Base-by-base conservation (phyloP, 2,329 filamentous ascomycete genomes). In the Ascochyta viciae-villosae region DNA sequence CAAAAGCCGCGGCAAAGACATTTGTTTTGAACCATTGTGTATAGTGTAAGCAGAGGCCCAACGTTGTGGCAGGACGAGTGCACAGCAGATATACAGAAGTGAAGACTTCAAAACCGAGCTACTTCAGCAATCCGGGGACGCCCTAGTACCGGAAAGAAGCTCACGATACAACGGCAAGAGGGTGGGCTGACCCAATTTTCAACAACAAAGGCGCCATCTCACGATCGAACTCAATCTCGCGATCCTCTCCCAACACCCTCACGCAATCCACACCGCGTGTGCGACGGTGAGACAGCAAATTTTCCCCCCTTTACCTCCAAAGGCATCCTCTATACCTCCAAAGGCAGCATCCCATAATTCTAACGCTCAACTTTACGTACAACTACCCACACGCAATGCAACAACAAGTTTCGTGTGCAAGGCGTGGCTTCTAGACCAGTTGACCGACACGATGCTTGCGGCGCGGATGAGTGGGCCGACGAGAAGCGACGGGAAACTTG, bases 321-420 rank as follows among this genome's bases (percentile, higher is more conserved):
- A 50, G 52, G 46, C 34, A 49, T 16, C 41, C 52, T 50, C 53
- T 56, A 56, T 56, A 38, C 53, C 53, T 56, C 53, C 53, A 56
- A 56, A 43, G 53, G 53, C 35, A 51, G 47, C 33, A 47, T 37
- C 43, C 38, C 43, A 47, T 47, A 24, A 41, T 42, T 47, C 31
- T 38, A 43, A 54, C 24, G 39, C 50, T 27, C 29, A 19, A 22
- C 16, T 47, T 56, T 56, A 56, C 53, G 53, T 56, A 56, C 53
- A 56, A 51, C 12, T 26, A 23, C 43, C 53, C 47, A 51, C 53
- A 33, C n/a, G n/a, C 31, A 24, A 50, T 41, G 26, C 41, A 42
- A 56, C 53, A 56, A 40, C 34, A 51, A 45, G 48, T 48, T 54
- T 54, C 26, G 24, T 6, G 38, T 33, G 27, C 42, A 50, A 33